Base-by-base conservation (phyloP, 1,139 yeast species). In the Geotrichum cucujoidarum region DNA sequence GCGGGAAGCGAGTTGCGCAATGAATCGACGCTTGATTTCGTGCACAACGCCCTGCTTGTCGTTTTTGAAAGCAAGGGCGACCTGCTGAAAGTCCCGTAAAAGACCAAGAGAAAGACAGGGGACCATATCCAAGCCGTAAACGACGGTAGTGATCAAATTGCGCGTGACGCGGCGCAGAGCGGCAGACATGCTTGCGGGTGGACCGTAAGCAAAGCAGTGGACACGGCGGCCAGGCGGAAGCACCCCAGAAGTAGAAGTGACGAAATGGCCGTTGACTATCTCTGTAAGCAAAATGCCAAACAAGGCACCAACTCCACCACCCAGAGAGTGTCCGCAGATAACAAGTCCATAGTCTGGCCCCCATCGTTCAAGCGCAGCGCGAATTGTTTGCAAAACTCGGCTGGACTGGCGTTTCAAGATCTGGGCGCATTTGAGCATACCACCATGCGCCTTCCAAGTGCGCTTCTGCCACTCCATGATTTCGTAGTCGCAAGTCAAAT, bases 241-340 rank as follows among this genome's bases (percentile, higher is more conserved):
- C 11, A 50, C 41, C 13, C 55, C 45, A 39, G 25, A 53, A 52
- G 44, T 37, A 1, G 55, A 43, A 5, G 59, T 55, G n/a, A 53
- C 57, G 54, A 61, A 64, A 8, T 40, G 43, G n/a, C 53, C 60
- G 11, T 47, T 41, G 38, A 8, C 42, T 54, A 25, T 53, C 34
- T 61, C 65, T 5, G 64, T 54, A 1, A 65, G 47, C 18, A 66
- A 52, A 25, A 66, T 58, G n/a, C 63, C 63, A 33, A 66, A 51
- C 20, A 66, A 38, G 1, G 69, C 65, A 0, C 65, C 68, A 1
- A 66, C 68, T 1, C 70, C 68, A 6, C 67, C 70, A 1, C 70
- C 70, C 20, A 66, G 53, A 2, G 69, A 66, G 50, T 66, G 70
- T 4, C 70, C 70, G 32, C 68, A 64, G 6, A 66, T 53, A 10